Evolutionary conservation across 2,329 filamentous ascomycete species (phyloP), one percentile per base, ranked within the genome.

Genomic region (Pyrenophora tritici-repentis): DNA sequence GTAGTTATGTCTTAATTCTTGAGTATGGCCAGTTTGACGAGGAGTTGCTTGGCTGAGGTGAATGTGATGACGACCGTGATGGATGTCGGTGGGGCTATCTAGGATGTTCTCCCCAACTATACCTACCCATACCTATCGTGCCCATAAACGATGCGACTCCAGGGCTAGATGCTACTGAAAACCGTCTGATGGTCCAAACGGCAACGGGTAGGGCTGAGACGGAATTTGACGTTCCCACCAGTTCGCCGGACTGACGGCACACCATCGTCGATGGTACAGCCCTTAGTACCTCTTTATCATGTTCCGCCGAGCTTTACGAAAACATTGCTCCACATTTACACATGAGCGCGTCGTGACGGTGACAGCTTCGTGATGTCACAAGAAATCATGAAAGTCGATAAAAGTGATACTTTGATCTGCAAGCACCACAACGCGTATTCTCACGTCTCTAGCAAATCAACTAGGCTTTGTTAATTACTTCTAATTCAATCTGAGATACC

Each of bases 331-430:
- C 56, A 59, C 57, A 50, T 41, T 42, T 47, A 43, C 36, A 47
- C 20, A 51, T 51, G 54, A 53, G 46, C 44, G 24, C 42, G 49
- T 12, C 8, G 26, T 29, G 26, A 29, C 41, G 54, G 58, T 63
- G 61, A 63, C 61, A 53, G 29, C 47, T 36, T 46, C 60, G 58
- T 63, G 61, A 63, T 63, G 63, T 66, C 63, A 66, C 61, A 16
- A 20, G 44, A 62, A 61, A 64, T 48, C 31, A 57, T 43, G 33
- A 50, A 40, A 35, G 26, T 42, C 40, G 26, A 59, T 61, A 60
- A 61, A 58, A 55, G 31, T 52, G 16, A 37, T 46, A 6, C 37
- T 33, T 41, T 31, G 31, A 53, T 35, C 40, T 16, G n/a, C 42
- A 20, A 46, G 41, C 14, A 35, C 9, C 35, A 42, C 36, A 49